Percentiles rank a stretch among this genome's conserved stretches.
Conservation (phyloP, 2,329 filamentous ascomycete species). For the Zasmidium citrigriseum region DNA sequence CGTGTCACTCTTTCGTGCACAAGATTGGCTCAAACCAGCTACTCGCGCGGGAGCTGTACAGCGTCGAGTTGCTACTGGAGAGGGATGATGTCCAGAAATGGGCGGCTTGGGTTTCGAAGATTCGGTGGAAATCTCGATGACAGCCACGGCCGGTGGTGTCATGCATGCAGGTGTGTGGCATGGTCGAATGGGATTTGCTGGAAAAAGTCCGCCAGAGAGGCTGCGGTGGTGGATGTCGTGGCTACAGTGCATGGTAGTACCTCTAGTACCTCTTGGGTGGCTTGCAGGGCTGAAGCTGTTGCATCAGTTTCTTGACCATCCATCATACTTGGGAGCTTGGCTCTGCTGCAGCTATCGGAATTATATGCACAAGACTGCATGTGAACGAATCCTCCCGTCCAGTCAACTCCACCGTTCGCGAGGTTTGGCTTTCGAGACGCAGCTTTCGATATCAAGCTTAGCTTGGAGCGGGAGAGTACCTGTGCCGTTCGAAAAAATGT, state of each 20-base stretch:
- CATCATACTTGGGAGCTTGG: background rate
- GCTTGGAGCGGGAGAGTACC: background rate
- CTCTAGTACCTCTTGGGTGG: background rate
- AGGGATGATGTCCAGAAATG: slow-evolving; percentile 72
- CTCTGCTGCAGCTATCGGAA: background rate
- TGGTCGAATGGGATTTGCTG: background rate
- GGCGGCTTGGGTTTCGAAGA: slow-evolving; percentile 69
- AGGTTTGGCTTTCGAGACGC: no score
- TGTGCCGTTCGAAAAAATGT: background rate
- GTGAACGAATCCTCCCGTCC: no score
- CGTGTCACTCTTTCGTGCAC: slow-evolving; percentile 83
- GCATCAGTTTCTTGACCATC: background rate
- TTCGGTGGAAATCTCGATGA: slow-evolving; percentile 70
- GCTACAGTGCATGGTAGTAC: background rate
- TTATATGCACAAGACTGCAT: background rate
- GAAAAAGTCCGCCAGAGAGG: background rate
- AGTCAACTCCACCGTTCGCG: no score
- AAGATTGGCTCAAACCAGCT: slow-evolving; percentile 74
- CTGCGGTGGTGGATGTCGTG: background rate
- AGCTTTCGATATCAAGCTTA: background rate
- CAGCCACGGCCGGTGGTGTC: background rate
- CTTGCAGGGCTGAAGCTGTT: slow-evolving; percentile 11
- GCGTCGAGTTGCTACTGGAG: slow-evolving; percentile 68
- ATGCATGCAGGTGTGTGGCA: background rate
- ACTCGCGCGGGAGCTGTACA: slow-evolving; percentile 71